These are phyloP conservation scores for Aphanocladium album DNA, from an alignment of 2,329 filamentous ascomycete genomes.

Conservation along the genomic window DNA sequence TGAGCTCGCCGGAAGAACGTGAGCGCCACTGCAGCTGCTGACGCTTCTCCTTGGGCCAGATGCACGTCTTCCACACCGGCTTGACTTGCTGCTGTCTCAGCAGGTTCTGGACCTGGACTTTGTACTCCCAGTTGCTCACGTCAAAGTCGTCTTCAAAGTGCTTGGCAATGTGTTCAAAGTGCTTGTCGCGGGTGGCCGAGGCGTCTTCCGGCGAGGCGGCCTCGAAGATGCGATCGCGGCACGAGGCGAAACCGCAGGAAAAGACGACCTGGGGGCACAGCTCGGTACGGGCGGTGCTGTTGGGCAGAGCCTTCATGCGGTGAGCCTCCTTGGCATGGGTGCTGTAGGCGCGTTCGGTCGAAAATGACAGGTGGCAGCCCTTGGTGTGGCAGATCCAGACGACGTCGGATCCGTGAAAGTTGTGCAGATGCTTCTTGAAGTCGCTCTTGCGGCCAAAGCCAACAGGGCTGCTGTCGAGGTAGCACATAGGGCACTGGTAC, in stretches of 20 bases:
- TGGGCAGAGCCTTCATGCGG: constrained; percentile 36
- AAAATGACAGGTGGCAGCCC: constrained; percentile 38
- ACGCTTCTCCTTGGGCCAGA: constrained; percentile 41
- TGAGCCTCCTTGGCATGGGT: constrained; percentile 40
- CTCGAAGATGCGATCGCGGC: constrained; percentile 40
- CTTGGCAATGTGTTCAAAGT: constrained; percentile 43
- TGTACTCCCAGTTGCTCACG: constrained; percentile 40
- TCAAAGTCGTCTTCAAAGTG: constrained; percentile 41
- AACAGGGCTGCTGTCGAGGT: constrained; percentile 39
- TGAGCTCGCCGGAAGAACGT: constrained; percentile 38
- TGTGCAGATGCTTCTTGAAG: constrained; percentile 45
- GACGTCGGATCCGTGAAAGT: constrained; percentile 40
- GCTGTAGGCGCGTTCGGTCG: constrained; percentile 41
- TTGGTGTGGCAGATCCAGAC: constrained; percentile 39
- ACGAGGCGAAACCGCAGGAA: constrained; percentile 37
- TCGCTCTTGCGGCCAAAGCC: constrained; percentile 43
- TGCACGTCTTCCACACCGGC: constrained; percentile 40
- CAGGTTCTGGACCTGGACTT: constrained; percentile 38
- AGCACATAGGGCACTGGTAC: constrained; percentile 43
- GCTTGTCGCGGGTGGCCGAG: constrained; percentile 34
- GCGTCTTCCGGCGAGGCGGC: constrained; percentile 33
- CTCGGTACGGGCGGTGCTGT: constrained; percentile 36
- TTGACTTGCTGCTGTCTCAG: constrained; percentile 40
- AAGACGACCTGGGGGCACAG: constrained; percentile 41
- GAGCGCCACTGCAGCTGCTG: constrained; percentile 36